Evolutionary conservation across 805 yeast genomes (phyloP).

Genomic region (Ogataea trehalophila): DNA sequence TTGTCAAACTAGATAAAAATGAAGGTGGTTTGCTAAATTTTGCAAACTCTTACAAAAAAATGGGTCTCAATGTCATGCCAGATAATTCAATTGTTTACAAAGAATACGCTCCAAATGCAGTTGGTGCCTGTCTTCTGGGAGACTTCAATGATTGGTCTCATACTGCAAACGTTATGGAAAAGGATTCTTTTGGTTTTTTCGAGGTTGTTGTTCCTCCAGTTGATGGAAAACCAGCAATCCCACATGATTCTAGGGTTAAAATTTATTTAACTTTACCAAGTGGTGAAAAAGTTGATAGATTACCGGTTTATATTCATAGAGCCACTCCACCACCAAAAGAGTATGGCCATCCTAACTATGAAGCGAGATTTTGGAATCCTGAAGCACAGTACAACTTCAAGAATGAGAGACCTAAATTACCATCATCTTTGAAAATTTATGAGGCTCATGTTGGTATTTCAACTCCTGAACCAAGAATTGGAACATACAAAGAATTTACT

Average conservation of each 20-base stretch:
- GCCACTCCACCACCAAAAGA: slow-evolving; percentile 72
- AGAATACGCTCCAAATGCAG: slow-evolving; percentile 92
- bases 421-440: slow-evolving; percentile 63
- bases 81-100: slow-evolving; percentile 56
- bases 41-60: slow-evolving; percentile 68
- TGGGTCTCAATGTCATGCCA: slow-evolving; percentile 68
- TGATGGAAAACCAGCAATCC: slow-evolving; percentile 57
- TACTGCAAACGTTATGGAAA: slow-evolving; percentile 46
- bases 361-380: slow-evolving; percentile 94
- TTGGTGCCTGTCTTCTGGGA: slow-evolving; percentile 72
- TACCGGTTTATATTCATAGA: slow-evolving; percentile 86
- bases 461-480: slow-evolving; percentile 80
- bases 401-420: slow-evolving; percentile 56
- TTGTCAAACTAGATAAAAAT: slow-evolving; percentile 42
- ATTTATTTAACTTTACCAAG: slow-evolving; percentile 58
- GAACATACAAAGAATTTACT: slow-evolving; percentile 83
- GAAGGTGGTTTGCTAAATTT: slow-evolving; percentile 68
- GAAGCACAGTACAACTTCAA: slow-evolving; percentile 48
- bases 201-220: slow-evolving; percentile 50
- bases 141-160: slow-evolving; percentile 87
- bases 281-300: slow-evolving; percentile 69
- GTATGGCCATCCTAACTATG: slow-evolving; percentile 49
- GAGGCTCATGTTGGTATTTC: slow-evolving; percentile 97
- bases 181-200: slow-evolving; percentile 72
- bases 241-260: slow-evolving; percentile 78